Evolutionary conservation across 176 grass and related monocot species (phyloP), one percentile per base, ranked within the genome.

Genomic region (Panicum miliaceum): DNA sequence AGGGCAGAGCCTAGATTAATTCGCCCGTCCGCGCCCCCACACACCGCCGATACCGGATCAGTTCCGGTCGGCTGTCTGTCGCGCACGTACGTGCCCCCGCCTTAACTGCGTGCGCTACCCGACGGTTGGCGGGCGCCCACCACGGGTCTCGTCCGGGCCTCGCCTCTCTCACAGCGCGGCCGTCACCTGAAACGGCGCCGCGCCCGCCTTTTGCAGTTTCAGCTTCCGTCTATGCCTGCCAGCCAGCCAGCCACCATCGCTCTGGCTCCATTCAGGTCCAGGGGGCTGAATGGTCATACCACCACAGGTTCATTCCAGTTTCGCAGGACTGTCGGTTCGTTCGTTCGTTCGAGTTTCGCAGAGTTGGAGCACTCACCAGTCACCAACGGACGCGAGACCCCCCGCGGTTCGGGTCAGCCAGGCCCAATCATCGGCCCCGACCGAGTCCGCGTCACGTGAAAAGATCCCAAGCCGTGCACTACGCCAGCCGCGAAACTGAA

Each of bases 1-100:
- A 85, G 71, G 82, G 82, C 81, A 80, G 18, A 42, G 60, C 82
- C 29, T n/a, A n/a, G n/a, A n/a, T n/a, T n/a, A n/a, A n/a, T n/a
- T 11, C 43, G 42, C 43, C 9, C 43, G 29, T 32, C 29, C 29
- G 29, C 1, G 9, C 43, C 9, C 43, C 46, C 32, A n/a, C 32
- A n/a, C 45, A 65, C 79, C 42, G 29, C 29, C 52, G 54, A 51
- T 64, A 26, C 42, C 16, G 22, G 68, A 48, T 88, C 77, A 23
- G 64, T 61, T 77, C 47, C 15, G 41, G 79, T 75, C 56, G 56
- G 9, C 22, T 60, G 79, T 14, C 12, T 60, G 79, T 14, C 41
- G 51, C 45, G 73, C 48, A 27, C 45, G n/a, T 58, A 23, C 57
- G n/a, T 20, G 51, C 2, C 25, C n/a, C 37, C 5, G 12, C 11